Evolutionary conservation across 2,329 filamentous ascomycete species (phyloP).

Genomic region (Arthrobotrys musiformis): DNA sequence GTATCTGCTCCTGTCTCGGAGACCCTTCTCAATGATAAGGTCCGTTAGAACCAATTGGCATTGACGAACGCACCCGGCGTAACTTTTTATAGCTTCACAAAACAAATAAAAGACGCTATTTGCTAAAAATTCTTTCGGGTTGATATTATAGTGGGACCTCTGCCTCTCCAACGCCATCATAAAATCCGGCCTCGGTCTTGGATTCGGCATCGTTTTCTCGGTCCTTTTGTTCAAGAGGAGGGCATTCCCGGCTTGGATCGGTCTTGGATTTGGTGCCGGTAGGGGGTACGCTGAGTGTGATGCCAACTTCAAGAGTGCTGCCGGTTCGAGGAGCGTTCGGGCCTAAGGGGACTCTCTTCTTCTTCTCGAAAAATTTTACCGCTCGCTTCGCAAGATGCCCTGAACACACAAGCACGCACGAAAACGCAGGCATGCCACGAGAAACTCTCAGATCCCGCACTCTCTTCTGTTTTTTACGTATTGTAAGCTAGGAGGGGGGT

Average conservation of each 20-base stretch:
- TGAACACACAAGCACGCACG: neutral
- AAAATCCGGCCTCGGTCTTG: conserved; percentile 93
- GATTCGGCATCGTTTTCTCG: conserved; percentile 98
- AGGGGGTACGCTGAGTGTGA: conserved; percentile 99
- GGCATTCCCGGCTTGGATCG: conserved; percentile 96
- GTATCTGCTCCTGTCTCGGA: conserved; percentile 87
- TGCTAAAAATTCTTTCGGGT: conserved; percentile 34
- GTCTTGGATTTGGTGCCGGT: conserved; percentile 92
- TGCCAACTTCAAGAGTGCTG: conserved; percentile 71
- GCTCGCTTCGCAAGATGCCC: neutral
- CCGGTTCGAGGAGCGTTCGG: conserved; percentile 41
- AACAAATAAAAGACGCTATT: neutral
- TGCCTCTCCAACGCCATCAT: conserved; percentile 97
- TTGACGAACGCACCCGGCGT: conserved; percentile 7
- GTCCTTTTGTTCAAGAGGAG: conserved; percentile 97
- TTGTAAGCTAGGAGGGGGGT: conserved; percentile 12
- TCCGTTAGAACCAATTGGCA: conserved; percentile 64
- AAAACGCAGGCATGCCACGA: neutral
- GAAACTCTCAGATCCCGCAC: neutral
- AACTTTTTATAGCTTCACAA: neutral
- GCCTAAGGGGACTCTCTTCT: conserved; percentile 4
- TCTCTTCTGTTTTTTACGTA: conserved; percentile 6
- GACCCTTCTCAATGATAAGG: conserved; percentile 98
- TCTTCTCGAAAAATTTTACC: neutral
- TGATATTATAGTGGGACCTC: conserved; percentile 82